Base-by-base conservation (phyloP, 2,329 filamentous ascomycete species). In the Orbilia oligospora region DNA sequence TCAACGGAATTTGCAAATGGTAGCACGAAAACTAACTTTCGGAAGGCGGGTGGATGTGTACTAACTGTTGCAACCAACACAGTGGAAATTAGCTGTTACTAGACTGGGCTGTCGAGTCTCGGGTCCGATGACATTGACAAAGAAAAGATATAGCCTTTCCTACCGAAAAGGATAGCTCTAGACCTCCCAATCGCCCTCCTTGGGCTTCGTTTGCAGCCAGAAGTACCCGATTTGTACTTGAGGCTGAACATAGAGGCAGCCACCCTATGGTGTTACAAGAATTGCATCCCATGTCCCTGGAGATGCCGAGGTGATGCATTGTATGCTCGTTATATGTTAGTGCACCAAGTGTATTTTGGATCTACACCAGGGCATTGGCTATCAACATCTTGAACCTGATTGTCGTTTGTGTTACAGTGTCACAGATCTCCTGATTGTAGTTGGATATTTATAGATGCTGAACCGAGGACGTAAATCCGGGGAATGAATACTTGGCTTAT, bases 1-100 rank as follows among this genome's bases (percentile, higher is more conserved):
- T 27, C n/a, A 10, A 44, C 36, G 36, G 56, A 18, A 61, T 30
- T n/a, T 30, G 27, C 18, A 61, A 27, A 27, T 14, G 20, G 56
- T 44, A 8, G 12, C 12, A 61, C 56, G 10, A 44, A 38, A 41
- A 44, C 10, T 41, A 61, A 61, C 36, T 44, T 44, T 27, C 33
- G 36, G 56, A 61, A 27, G 18, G 33, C 56, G 12, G 56, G 36
- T 4, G 18, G 44, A n/a, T 61, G 56, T 61, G 56, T 61, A 44
- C 56, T 20, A 30, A 30, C 3, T 30, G 27, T 30, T 30, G 27
- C 55, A 58, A 58, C 18, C 56, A 44, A 24, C 36, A 8, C 41
- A 18, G 20, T 44, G 33, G 56, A 61, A 61, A 61, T 61, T 44
- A 9, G 20, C 27, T 44, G 56, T 18, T n/a, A n/a, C n/a, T 30